Conservation (phyloP, 768 basidiomycete species). For the Stropharia rugosoannulata region DNA sequence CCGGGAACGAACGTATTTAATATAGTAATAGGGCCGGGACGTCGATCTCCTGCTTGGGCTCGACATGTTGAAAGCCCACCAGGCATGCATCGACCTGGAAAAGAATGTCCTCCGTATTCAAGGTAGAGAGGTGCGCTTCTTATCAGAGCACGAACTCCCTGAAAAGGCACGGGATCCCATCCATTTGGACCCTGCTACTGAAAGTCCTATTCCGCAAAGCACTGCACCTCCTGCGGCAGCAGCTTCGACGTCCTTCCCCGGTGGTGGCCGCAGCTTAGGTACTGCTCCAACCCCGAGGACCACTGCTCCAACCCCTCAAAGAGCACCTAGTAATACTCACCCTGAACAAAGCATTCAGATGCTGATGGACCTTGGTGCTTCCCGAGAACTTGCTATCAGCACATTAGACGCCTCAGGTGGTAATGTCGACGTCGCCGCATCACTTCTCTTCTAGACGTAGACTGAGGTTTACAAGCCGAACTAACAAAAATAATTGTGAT, state of each 20-base stretch:
- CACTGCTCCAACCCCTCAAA: slow-evolving; percentile 17
- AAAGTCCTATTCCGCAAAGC: slow-evolving; percentile 16
- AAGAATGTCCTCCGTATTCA: slow-evolving; percentile 92
- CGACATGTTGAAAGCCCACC: slow-evolving; percentile 99
- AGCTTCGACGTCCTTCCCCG: slow-evolving; percentile 51
- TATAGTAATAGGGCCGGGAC: slow-evolving; percentile 63
- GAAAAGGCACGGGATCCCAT: slow-evolving; percentile 58
- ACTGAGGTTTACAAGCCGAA: neutral
- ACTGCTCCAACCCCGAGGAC: slow-evolving; percentile 14
- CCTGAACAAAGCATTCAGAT: slow-evolving; percentile 64
- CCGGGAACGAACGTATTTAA: neutral
- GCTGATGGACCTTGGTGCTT: slow-evolving; percentile 76
- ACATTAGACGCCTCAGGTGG: slow-evolving; percentile 80
- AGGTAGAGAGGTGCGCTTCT: slow-evolving; percentile 83
- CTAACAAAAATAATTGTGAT: neutral
- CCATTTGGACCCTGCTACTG: slow-evolving; percentile 20
- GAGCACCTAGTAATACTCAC: slow-evolving; percentile 23
- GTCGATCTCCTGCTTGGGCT: slow-evolving; percentile 96
- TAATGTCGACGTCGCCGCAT: slow-evolving; percentile 86
- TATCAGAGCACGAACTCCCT: slow-evolving; percentile 93
- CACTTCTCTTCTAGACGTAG: slow-evolving; percentile 63
- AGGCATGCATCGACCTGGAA: slow-evolving; percentile 92
- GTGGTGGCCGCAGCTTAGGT: slow-evolving; percentile 47
- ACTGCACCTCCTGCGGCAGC: slow-evolving; percentile 19
- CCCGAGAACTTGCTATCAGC: slow-evolving; percentile 74